Evolutionary conservation across 1,284 basidiomycete genomes (phyloP).

Genomic region (Leccinum subrobustum): DNA sequence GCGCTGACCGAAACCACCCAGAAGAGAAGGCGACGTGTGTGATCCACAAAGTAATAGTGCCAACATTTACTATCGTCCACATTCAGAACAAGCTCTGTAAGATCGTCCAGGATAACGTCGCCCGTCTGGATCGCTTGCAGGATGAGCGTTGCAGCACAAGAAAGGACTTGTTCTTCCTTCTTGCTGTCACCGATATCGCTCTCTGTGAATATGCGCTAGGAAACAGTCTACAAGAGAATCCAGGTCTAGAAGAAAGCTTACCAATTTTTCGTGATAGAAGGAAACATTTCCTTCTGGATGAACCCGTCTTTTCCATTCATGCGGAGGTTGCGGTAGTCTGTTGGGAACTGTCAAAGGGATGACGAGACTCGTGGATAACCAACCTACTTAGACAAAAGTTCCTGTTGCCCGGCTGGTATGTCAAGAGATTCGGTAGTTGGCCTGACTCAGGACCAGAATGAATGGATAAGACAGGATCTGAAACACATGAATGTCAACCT

Average conservation of each 20-base stretch:
- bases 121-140: neutral
- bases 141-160: conserved; percentile 7
- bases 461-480: neutral
- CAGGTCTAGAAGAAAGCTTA: conserved; percentile 1
- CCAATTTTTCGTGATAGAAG: conserved; percentile 16
- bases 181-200: conserved; percentile 4
- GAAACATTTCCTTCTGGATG: conserved; percentile 22
- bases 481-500: neutral
- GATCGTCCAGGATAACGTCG: conserved; percentile 13
- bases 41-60: conserved; percentile 24
- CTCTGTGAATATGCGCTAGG: conserved; percentile 25
- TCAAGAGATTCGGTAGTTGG: neutral
- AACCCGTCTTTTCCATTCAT: conserved; percentile 12
- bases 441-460: neutral
- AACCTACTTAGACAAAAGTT: conserved; percentile 14
- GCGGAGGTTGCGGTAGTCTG: conserved; percentile 7
- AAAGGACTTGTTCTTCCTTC: conserved; percentile 2
- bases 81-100: conserved; percentile 21
- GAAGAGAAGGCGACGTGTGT: conserved; percentile 18
- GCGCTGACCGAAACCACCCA: conserved; percentile 14
- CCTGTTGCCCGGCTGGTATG: conserved; percentile 15
- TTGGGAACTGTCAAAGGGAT: neutral
- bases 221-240: neutral
- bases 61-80: conserved; percentile 5
- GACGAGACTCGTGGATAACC: neutral